Percentiles rank a stretch among this genome's conserved stretches.
Conservation (phyloP, 176 grass and related monocot species). For the Carex pumila region DNA sequence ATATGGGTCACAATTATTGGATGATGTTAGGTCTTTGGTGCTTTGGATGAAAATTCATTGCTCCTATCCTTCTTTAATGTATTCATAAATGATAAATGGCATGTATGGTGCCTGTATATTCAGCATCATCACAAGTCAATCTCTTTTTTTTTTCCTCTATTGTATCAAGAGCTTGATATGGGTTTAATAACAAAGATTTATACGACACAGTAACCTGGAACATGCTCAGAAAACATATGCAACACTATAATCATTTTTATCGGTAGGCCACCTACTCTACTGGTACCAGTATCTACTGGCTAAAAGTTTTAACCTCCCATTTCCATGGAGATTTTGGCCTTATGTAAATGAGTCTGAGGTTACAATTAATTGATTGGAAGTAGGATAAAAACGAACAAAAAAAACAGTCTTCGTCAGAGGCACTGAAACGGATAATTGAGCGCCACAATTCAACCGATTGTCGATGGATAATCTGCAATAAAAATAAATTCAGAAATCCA, state of each 20-base stretch:
- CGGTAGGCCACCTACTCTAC: neutral
- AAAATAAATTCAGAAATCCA: neutral
- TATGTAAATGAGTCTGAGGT: neutral
- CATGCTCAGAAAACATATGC: neutral
- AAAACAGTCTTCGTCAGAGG: neutral
- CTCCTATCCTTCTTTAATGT: neutral
- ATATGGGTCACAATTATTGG: slow-evolving; percentile 8
- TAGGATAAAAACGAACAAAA: neutral
- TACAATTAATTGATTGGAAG: neutral
- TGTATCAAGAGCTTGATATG: neutral
- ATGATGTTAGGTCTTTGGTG: neutral
- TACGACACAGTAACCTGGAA: neutral
- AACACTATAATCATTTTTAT: neutral
- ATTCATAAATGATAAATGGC: neutral
- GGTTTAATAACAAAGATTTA: neutral
- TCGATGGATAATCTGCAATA: neutral
- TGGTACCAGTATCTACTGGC: neutral
- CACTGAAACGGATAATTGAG: neutral
- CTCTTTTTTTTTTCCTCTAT: neutral
- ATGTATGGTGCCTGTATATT: neutral
- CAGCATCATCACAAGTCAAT: neutral
- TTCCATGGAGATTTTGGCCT: neutral
- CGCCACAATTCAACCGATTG: neutral
- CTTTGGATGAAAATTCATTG: neutral
- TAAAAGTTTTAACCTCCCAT: neutral